Evolutionary conservation across 2,329 filamentous ascomycete species (phyloP), one percentile per base, ranked within the genome.

Genomic region (Exophiala mesophila): DNA sequence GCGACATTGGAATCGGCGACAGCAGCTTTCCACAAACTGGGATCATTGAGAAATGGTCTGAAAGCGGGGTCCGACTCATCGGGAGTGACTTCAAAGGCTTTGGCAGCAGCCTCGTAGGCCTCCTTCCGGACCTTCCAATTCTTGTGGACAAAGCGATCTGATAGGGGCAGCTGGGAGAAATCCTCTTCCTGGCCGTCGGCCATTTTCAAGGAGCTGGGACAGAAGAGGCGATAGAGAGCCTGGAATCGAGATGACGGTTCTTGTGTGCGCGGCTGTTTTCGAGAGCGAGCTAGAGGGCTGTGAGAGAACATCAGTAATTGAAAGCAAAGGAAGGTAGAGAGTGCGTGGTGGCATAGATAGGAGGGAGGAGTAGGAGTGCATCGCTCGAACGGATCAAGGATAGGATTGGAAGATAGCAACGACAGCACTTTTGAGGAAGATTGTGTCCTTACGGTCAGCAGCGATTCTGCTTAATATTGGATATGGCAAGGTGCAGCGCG

Each of bases 121-220:
- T 80, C 81, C 69, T 98, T 98, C 59, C 92, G 80, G 30, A 94
- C 89, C 76, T 98, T 98, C 92, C 92, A 98, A 59, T 85, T 79
- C 84, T 69, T 69, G 52, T 69, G 66, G 42, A 60, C 49, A 44
- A 69, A 69, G 41, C 65, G 59, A 34, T 69, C 66, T 10, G 62
- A 57, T 21, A 68, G 56, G 20, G 66, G 63, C 32, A 69, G 57
- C 47, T 65, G 60, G 35, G 65, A 67, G 50, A 66, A 67, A 45
- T 69, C 66, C 44, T 65, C 63, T 55, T 66, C 62, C 34, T 49
- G 44, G 51, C 49, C 62, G 10, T 68, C 66, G 43, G 64, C 63
- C 66, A 69, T 68, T 20, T 31, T 61, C 49, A 55, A 23, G 23
- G 12, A 7, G 23, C 12, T 12, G 20, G 26, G 43, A 29, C 49